A percentile compares a stretch with the other conserved stretches of the same genome.
These are phyloP conservation scores for Saprolegnia diclina DNA, from an alignment of 352 stramenopile genomes.

Conservation along the genomic window DNA sequence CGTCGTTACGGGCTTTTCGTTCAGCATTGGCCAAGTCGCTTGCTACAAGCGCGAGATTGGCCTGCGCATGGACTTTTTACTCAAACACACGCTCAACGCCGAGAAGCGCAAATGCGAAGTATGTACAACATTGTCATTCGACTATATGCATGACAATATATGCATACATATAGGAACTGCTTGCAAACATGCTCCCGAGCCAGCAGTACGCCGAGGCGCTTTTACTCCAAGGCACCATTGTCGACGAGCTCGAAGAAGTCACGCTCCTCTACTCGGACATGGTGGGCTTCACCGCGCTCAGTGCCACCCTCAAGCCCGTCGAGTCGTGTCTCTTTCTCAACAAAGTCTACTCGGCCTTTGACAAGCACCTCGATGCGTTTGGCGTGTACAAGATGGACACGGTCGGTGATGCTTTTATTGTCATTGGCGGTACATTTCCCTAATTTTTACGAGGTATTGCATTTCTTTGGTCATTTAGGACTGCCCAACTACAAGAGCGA, in stretches of 20 bases:
- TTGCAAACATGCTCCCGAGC: conserved; percentile 82
- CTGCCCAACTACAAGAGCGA: conserved; percentile 65
- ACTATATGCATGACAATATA: neutral
- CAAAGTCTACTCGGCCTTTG: conserved; percentile 75
- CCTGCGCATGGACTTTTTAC: conserved; percentile 62
- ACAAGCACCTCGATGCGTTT: conserved; percentile 70
- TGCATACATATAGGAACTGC: conserved; percentile 36
- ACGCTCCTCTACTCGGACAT: conserved; percentile 84
- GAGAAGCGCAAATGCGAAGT: conserved; percentile 71
- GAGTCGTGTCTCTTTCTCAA: conserved; percentile 77
- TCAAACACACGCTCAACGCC: conserved; percentile 71
- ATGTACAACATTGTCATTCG: neutral
- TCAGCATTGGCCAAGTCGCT: conserved; percentile 40
- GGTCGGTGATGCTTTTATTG: conserved; percentile 80
- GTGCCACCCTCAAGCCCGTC: conserved; percentile 46
- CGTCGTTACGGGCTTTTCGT: conserved; percentile 17
- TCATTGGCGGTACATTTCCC: conserved; percentile 41
- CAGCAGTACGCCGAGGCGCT: conserved; percentile 62
- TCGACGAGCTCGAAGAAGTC: conserved; percentile 76
- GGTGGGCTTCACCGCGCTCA: conserved; percentile 74
- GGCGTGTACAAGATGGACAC: conserved; percentile 87
- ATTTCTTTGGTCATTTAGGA: conserved; percentile 20
- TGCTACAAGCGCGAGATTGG: conserved; percentile 58
- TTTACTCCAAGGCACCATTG: conserved; percentile 64
- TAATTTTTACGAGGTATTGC: too few species aligned